Conservation (phyloP, 179 eudicot species). For the Gypsophila paniculata region DNA sequence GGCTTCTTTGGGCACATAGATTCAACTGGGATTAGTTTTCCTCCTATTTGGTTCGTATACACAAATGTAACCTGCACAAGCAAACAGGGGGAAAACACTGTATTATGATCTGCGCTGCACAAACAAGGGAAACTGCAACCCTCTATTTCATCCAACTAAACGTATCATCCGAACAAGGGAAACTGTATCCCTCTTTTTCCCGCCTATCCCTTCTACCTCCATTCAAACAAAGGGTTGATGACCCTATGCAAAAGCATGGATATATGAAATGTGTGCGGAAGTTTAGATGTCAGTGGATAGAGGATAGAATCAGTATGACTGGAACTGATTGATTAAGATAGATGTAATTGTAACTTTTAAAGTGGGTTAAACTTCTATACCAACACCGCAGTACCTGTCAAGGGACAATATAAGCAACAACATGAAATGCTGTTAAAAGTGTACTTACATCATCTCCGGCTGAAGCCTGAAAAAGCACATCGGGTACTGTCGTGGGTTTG, state of each 20-base stretch:
- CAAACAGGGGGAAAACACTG: conserved; percentile 8
- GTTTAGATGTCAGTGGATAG: not conserved
- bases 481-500: conserved; percentile 68
- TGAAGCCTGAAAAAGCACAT: conserved; percentile 80
- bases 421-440: not conserved
- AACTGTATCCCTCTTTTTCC: no score
- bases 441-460: conserved; percentile 90
- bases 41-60: conserved; percentile 83
- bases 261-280: not conserved
- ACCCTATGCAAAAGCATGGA: conserved; percentile 4
- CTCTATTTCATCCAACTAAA: not conserved
- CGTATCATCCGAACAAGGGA: not conserved
- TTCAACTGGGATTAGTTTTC: conserved; percentile 51
- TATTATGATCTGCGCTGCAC: conserved; percentile 13
- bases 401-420: conserved; percentile 13
- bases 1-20: conserved; percentile 15
- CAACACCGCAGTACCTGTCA: not conserved
- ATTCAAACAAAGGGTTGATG: not conserved
- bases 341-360: not conserved
- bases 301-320: not conserved
- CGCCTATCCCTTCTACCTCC: no score
- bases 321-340: not conserved
- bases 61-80: conserved; percentile 79
- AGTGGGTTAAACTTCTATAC: not conserved
- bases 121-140: not conserved